Evolutionary conservation across 805 yeast genomes (phyloP), one percentile per base, ranked within the genome.

Genomic region (Zygotorulaspora danielsina): DNA sequence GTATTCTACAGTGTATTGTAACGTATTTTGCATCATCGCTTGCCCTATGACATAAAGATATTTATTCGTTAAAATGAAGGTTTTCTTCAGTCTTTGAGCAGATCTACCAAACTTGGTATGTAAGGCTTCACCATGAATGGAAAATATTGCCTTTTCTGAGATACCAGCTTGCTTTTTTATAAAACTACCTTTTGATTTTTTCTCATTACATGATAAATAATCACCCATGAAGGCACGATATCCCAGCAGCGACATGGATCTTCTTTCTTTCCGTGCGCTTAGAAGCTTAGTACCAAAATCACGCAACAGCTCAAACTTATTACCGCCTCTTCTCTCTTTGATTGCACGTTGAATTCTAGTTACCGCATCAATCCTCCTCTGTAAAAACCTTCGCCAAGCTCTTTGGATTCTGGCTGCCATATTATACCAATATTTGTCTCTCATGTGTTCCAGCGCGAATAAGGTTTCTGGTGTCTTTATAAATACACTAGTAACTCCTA

Each of bases 401-500:
- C 97, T 78, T 70, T 93, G 99, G 52, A 93, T 90, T 54, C 95
- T 78, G 3, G 95, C 89, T 4, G 98, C 98, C 95, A 93, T 93
- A 53, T 85, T 86, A 57, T 87, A 90, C 97, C 98, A 93, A 61
- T 88, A 93, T 67, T 81, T 84, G 55, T 93, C 99, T 63, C 97
- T 78, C 90, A 90, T 79, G 53, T 86, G 90, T 65, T 93, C 99
- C 42, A 93, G 69, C 0, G 96, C 96, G 61, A 93, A 93, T 54
- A 93, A 70, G 0, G 97, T 90, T 61, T 93, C 98, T 7, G 98
- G 98, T 9, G 95, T 87, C 59, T 93, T 93, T 64, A 93, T 89
- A 62, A 93, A 93, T 5, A 93, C 89, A 63, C 88, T 89, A 7
- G 94, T 76, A 2, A 81, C 81, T 60, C 98, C 98, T 66, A 90